Percentiles rank a stretch among this genome's conserved stretches.
Evolutionary conservation across 257 asterid genomes (phyloP).

Genomic region (Solanum boliviense): DNA sequence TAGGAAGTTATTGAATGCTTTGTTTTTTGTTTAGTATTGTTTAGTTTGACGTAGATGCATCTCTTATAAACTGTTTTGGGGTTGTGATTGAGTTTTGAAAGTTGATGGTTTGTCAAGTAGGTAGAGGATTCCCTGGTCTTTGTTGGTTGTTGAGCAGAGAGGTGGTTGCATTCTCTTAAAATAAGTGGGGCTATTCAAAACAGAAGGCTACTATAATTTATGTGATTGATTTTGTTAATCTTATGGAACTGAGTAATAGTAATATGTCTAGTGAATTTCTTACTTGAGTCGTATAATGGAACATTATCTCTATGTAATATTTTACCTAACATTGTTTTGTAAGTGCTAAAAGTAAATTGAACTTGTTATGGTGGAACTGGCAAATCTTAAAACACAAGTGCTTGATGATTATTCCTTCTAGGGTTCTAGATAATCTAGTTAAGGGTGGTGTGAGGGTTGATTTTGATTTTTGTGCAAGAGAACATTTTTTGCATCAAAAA

Average conservation of each 20-base stretch:
- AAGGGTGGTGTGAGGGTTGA: not conserved
- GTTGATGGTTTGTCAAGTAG: not conserved
- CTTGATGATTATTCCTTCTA: not conserved
- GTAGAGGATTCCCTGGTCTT: not conserved
- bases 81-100: not conserved
- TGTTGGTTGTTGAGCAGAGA: not conserved
- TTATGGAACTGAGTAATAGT: not conserved
- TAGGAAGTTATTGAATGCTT: not conserved
- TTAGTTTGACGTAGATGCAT: not conserved
- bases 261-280: not conserved
- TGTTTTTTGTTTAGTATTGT: not conserved
- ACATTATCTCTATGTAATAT: not conserved
- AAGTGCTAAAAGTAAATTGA: not conserved
- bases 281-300: not conserved
- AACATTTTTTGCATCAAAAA: not conserved
- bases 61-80: not conserved
- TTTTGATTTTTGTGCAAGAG: not conserved
- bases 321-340: not conserved
- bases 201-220: not conserved
- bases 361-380: not conserved
- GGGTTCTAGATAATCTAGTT: not conserved
- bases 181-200: not conserved
- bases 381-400: not conserved
- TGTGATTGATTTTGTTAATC: not conserved
- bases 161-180: not conserved